phyloP scores from a whole-genome alignment of 139 green algal species.

The Nannochloris sp. region DNA sequence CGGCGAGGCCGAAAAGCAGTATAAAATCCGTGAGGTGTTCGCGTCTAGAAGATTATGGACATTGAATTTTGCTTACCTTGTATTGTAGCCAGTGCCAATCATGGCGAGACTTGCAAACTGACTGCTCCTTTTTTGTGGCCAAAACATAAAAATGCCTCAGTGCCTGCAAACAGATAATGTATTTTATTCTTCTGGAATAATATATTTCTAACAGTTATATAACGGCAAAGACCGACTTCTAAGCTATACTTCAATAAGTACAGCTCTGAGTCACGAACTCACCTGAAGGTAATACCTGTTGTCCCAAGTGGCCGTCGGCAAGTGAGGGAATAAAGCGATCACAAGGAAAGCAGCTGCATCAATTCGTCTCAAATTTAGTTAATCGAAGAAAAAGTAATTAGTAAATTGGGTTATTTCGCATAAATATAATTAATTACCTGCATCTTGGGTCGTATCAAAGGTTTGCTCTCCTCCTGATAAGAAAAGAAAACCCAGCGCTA shows the following conservation, averaged over 20 bases:
- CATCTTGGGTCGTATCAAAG: conserved; percentile 62
- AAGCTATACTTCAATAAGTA: too few relatives aligned
- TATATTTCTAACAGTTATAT: neutral
- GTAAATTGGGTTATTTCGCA: neutral
- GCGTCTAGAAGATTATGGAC: too few relatives aligned
- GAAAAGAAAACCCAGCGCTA: conserved; percentile 90
- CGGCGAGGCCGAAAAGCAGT: too few relatives aligned
- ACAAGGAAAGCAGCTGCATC: conserved; percentile 78
- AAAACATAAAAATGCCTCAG: conserved; percentile 93
- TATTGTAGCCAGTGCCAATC: too few relatives aligned
- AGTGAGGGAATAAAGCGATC: conserved; percentile 77
- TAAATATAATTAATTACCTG: neutral
- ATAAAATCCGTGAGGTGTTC: too few relatives aligned
- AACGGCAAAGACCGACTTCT: neutral
- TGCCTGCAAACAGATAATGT: conserved; percentile 44
- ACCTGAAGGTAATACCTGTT: conserved; percentile 88
- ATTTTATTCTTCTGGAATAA: neutral
- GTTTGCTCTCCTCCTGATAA: conserved; percentile 66
- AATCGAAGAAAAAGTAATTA: neutral
- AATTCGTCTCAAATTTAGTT: too few relatives aligned
- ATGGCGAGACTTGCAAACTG: too few relatives aligned
- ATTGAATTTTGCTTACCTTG: too few relatives aligned
- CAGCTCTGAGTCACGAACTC: too few relatives aligned
- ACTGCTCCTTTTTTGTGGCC: conserved; percentile 43
- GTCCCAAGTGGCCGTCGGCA: conserved; percentile 68